Conservation (phyloP, 345 rosid species). For the Dovyalis caffra region DNA sequence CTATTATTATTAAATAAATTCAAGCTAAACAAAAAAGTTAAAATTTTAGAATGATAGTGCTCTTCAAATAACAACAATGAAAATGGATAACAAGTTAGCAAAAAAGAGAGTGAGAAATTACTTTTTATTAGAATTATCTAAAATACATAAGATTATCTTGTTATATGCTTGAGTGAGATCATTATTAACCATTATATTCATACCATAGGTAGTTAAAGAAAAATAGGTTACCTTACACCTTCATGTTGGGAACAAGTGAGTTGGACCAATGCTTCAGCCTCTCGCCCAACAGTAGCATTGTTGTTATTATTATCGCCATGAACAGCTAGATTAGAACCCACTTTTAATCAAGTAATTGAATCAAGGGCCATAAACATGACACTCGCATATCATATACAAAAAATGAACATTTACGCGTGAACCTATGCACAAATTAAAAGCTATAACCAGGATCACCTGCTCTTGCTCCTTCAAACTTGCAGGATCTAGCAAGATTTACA, state of each 20-base stretch:
- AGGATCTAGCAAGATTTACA: constrained; percentile 33
- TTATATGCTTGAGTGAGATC: neutral
- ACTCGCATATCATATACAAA: neutral
- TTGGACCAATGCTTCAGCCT: constrained; percentile 37
- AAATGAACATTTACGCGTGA: neutral
- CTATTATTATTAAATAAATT: too few relatives aligned
- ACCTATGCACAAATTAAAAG: neutral
- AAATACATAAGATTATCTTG: neutral
- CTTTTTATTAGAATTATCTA: neutral
- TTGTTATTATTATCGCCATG: constrained; percentile 38
- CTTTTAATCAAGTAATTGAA: neutral
- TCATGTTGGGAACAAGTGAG: constrained; percentile 34
- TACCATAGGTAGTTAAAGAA: constrained; percentile 1
- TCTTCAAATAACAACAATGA: neutral
- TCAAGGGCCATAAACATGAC: neutral
- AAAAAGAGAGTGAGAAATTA: neutral
- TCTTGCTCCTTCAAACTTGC: constrained; percentile 41
- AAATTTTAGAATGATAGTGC: neutral
- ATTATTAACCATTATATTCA: neutral
- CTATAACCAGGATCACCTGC: constrained; percentile 28
- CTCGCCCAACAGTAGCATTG: constrained; percentile 37
- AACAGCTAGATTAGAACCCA: constrained; percentile 29
- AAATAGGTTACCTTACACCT: constrained; percentile 36
- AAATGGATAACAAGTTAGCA: neutral
- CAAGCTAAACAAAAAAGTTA: neutral